Base-by-base conservation (phyloP, 495 filamentous ascomycete genomes). In the Penicillium diatomitis region DNA sequence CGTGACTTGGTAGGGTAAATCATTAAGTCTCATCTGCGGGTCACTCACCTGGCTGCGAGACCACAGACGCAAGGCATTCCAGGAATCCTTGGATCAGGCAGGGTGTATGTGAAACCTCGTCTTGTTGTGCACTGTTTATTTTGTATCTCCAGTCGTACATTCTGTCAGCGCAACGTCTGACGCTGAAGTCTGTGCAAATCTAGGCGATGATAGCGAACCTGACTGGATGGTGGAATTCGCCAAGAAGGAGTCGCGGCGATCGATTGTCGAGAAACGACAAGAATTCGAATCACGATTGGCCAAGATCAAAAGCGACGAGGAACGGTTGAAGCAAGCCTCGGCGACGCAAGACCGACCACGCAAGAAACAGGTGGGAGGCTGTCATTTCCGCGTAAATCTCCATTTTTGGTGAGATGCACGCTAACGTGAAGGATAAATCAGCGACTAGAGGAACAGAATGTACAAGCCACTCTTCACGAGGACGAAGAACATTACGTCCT, bases 11-110 rank as follows among this genome's bases (percentile, higher is more conserved):
- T 48, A 91, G 83, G 90, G 92, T n/a, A 98, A 98, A 80, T 96
- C 94, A 3, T 65, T 98, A 11, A 97, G 92, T 59, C 71, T 98
- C 20, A 95, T 98, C 53, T 98, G 92, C 69, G 84, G 83, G 44
- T 81, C 92, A 33, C 68, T 98, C 53, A 96, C 92, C 2, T 98
- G 92, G 94, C 73, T 97, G 6, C 85, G 92, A 40, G 81, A 89
- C 54, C 80, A 89, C 66, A 91, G 95, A 66, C 78, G 80, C 33
- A 75, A 75, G 49, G 67, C 53, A 0, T 82, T 90, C 49, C 79
- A 87, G 42, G 72, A 81, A 44, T 52, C 65, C 4, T 48, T 73
- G 8, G 58, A 68, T 28, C 48, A 65, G 32, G 52, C 66, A 50
- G 53, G 56, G 50, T 56, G 70, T 73, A 53, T 54, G 62, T 48